phyloP scores from a whole-genome alignment of 306 rosid genomes.

The Leucaena leucocephala region DNA sequence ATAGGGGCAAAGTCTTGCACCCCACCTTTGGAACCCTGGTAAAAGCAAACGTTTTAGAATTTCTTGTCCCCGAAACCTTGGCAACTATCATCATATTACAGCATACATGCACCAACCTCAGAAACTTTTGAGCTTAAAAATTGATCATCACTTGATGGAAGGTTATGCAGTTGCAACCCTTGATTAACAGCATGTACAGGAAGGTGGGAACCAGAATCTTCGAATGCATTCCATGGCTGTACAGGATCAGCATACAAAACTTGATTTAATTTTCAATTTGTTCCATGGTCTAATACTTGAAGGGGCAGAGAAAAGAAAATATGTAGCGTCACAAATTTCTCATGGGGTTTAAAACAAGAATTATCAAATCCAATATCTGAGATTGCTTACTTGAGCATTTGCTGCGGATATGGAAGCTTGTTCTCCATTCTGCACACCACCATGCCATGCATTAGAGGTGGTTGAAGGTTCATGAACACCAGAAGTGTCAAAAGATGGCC shows the following conservation, averaged over 20 bases:
- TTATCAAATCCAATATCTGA: conserved; percentile 17
- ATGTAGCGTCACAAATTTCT: not conserved
- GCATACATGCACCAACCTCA: conserved; percentile 52
- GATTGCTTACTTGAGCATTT: conserved; percentile 51
- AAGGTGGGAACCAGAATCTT: conserved; percentile 50
- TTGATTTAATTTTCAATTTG: conserved; percentile 34
- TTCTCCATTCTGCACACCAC: conserved; percentile 39
- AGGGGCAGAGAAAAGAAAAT: not conserved
- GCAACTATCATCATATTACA: conserved; percentile 21
- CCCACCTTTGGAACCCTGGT: conserved; percentile 47
- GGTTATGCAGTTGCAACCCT: conserved; percentile 41
- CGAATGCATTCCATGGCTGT: conserved; percentile 79
- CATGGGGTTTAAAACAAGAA: conserved; percentile 5
- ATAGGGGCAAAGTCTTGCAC: conserved; percentile 32
- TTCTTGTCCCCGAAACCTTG: conserved; percentile 3
- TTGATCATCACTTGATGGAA: conserved; percentile 46
- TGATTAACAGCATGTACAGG: conserved; percentile 45
- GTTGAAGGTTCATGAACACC: conserved; percentile 35
- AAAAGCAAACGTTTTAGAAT: conserved; percentile 29
- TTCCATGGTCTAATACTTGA: conserved; percentile 19
- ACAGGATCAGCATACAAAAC: conserved; percentile 44
- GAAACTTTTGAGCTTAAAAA: conserved; percentile 43
- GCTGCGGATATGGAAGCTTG: conserved; percentile 38
- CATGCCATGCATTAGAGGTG: conserved; percentile 51
- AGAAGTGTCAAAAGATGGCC: conserved; percentile 51